Conservation (phyloP, 2,329 filamentous ascomycete species). For the Colletotrichum ledebouriae region DNA sequence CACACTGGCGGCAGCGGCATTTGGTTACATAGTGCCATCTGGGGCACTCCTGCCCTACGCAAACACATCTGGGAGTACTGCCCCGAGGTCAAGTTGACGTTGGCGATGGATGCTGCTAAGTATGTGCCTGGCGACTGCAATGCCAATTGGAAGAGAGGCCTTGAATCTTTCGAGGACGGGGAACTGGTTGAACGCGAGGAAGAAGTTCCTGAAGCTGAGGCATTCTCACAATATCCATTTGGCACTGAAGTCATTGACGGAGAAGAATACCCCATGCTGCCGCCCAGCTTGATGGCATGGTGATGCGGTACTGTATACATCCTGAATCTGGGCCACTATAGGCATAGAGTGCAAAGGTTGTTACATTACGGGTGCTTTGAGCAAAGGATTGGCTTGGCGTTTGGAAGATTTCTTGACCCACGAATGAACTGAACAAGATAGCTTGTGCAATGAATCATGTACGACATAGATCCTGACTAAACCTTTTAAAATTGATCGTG, state of each 20-base stretch:
- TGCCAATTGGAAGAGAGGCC: slow-evolving; percentile 60
- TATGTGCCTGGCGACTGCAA: slow-evolving; percentile 64
- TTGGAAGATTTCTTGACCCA: slow-evolving; percentile 18
- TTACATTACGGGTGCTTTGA: slow-evolving; percentile 16
- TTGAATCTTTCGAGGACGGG: slow-evolving; percentile 29
- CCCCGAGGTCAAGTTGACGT: slow-evolving; percentile 70
- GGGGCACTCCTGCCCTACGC: slow-evolving; percentile 61
- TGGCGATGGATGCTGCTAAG: slow-evolving; percentile 66
- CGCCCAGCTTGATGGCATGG: slow-evolving; percentile 48
- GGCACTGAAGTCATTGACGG: slow-evolving; percentile 58
- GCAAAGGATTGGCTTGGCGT: slow-evolving; percentile 31
- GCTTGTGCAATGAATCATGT: slow-evolving; percentile 19
- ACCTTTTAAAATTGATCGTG: neutral
- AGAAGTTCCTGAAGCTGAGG: slow-evolving; percentile 30
- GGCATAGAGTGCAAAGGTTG: slow-evolving; percentile 12
- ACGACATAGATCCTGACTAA: slow-evolving; percentile 1
- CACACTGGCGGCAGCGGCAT: slow-evolving; percentile 66
- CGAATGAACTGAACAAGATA: slow-evolving; percentile 16
- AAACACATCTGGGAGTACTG: slow-evolving; percentile 69
- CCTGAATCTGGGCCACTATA: neutral
- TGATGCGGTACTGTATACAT: slow-evolving; percentile 14
- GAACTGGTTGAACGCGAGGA: slow-evolving; percentile 42
- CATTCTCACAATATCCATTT: slow-evolving; percentile 49
- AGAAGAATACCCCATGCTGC: slow-evolving; percentile 56
- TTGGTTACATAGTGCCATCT: slow-evolving; percentile 60